Evolutionary conservation across 441 rosid species (phyloP), one percentile per base, ranked within the genome.

Genomic region (Sinapis alba): DNA sequence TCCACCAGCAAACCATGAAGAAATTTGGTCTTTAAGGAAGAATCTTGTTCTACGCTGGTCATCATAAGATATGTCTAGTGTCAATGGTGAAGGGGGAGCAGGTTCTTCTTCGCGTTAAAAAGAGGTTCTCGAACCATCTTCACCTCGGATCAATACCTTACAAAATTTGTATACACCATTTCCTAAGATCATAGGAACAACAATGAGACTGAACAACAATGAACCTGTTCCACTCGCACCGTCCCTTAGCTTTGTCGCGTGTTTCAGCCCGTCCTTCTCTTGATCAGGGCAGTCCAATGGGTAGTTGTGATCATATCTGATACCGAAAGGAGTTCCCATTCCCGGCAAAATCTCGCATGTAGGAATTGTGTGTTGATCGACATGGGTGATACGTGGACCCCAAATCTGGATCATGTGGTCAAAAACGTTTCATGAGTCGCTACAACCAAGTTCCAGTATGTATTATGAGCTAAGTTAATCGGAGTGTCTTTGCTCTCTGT

Each of bases 391-490:
- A 2, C 8, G 36, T 32, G 36, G 13, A 36, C 13, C 41, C 41
- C 41, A 0, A 36, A 36, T 36, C 41, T 36, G 13, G 41, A 36
- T 36, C 41, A 36, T 65, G 65, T 92, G 97, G 78, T 87, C 84
- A 1, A 94, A 92, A 64, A 87, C 77, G 77, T 57, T 82, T 62
- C 97, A 94, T 0, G 97, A 88, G 83, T 83, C 65, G 72, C 90
- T 97, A 34, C 97, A 0, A 85, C 88, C 63, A 94, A 76, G 88
- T 92, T 92, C 97, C 97, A 94, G 79, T 94, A 94, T 20, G 96
- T 92, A 75, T 92, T 97, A 72, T 94, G 97, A 47, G 97, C 97
- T 80, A 94, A 85, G 83, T 58, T 92, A 53, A 92, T 83, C 10
- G 92, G 98, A 76, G 97, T 90, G 16, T 94, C 84, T 82, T 86